Conservation (phyloP, 306 rosid species). For the Hippophae gyantsensis region DNA sequence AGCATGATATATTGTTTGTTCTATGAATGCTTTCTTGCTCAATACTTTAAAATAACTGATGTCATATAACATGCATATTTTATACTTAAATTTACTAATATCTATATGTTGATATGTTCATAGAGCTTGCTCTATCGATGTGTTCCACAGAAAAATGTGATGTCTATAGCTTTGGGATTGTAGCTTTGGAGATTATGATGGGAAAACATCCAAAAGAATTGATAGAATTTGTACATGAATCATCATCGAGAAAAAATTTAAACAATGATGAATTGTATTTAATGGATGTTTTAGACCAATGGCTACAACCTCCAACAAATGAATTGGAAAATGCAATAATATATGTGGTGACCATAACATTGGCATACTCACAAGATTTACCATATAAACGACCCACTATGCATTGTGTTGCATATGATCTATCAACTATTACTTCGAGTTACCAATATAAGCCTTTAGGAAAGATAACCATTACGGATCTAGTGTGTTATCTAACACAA, state of each 20-base stretch:
- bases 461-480: conserved; percentile 21
- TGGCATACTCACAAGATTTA: conserved; percentile 35
- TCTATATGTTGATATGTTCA: conserved; percentile 38
- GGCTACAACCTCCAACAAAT: conserved; percentile 40
- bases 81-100: conserved; percentile 29
- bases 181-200: conserved; percentile 50
- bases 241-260: not conserved
- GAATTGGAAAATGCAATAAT: conserved; percentile 17
- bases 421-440: conserved; percentile 25
- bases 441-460: conserved; percentile 21
- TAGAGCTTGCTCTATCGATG: conserved; percentile 61
- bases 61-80: too few relatives aligned
- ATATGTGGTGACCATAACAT: conserved; percentile 31
- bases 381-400: conserved; percentile 59
- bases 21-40: too few relatives aligned
- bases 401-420: conserved; percentile 58
- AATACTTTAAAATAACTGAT: too few relatives aligned
- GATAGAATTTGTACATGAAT: conserved; percentile 45
- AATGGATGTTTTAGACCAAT: conserved; percentile 16
- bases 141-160: conserved; percentile 47
- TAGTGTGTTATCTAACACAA: not conserved
- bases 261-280: not conserved
- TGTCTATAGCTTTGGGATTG: conserved; percentile 62
- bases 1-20: too few relatives aligned
- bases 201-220: conserved; percentile 59